Evolutionary conservation across 2,329 filamentous ascomycete species (phyloP).

Genomic region (Fusarium phyllophilum): DNA sequence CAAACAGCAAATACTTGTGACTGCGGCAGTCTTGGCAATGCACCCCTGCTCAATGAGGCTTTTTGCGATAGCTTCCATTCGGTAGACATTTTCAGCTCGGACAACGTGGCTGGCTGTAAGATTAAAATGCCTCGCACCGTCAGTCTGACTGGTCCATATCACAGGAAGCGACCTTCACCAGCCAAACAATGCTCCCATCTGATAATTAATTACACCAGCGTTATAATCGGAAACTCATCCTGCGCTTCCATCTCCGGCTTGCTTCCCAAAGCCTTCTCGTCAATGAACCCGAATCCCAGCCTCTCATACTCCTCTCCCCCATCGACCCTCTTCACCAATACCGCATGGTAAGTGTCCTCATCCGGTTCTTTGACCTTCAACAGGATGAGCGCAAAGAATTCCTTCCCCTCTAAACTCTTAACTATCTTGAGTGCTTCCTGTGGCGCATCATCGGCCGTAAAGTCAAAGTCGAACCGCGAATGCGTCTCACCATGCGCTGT

Average conservation of each 20-base stretch:
- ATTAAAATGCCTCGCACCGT: background rate
- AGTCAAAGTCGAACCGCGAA: background rate
- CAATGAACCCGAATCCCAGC: background rate
- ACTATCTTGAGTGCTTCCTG: background rate
- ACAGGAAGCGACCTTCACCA: rapidly evolving
- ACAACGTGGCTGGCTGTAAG: background rate
- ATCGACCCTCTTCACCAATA: background rate
- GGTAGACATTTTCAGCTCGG: background rate
- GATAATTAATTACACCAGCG: background rate
- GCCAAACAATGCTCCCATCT: background rate
- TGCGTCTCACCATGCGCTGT: background rate
- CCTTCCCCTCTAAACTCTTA: background rate
- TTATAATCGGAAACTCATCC: background rate
- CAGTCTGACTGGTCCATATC: background rate
- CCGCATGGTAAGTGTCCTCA: background rate
- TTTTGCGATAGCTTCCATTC: background rate
- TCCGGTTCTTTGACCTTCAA: rapidly evolving
- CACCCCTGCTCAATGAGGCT: background rate
- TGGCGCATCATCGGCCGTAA: background rate
- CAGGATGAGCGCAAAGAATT: background rate
- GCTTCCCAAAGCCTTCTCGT: background rate
- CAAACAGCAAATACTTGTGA: rapidly evolving
- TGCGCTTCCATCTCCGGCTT: background rate
- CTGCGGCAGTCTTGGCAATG: background rate
- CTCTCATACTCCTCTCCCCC: background rate